Evolutionary conservation across 768 basidiomycete genomes (phyloP), one percentile per base, ranked within the genome.

Genomic region (Lactifluus pinguis): DNA sequence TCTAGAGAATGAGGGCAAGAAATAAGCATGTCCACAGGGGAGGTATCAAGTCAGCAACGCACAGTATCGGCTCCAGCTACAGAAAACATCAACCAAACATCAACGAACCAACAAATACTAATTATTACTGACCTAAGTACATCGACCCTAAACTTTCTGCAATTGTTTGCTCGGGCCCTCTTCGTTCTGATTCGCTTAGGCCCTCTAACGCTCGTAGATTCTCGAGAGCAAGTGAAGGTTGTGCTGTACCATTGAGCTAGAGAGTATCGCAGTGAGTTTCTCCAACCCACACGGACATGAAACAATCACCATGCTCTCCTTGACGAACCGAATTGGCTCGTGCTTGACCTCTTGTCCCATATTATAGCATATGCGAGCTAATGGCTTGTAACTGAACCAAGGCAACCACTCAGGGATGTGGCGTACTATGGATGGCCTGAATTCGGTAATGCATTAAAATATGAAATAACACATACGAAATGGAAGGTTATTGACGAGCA

Each of bases 401-500:
- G 60, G 49, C 14, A 57, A 14, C 60, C 49, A 50, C 34, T 56
- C 55, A 10, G 60, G 60, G 32, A 57, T 56, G 42, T 57, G 36
- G 4, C 50, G 39, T 7, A 62, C 55, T 62, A 39, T 4, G 39
- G 39, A 15, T 39, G 39, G 14, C 9, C 14, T 11, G 32, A 34
- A 9, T 34, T 39, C 11, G 8, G 4, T 13, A 2, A 15, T 39
- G 39, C 6, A 11, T 2, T 2, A 25, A 25, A 11, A 39, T 4
- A 11, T 13, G 39, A 4, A 15, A 39, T 13, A 39, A 1, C 39
- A 39, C 39, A 39, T 15, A 39, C 39, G 14, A 15, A 39, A 39
- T 39, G 39, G 5, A 39, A 39, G 14, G 14, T 39, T 9, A 15
- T 39, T 39, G 10, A 39, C 39, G 32, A 34, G 32, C 32, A 34